Evolutionary conservation across 352 stramenopile species (phyloP).

Genomic region (Saprolegnia diclina): DNA sequence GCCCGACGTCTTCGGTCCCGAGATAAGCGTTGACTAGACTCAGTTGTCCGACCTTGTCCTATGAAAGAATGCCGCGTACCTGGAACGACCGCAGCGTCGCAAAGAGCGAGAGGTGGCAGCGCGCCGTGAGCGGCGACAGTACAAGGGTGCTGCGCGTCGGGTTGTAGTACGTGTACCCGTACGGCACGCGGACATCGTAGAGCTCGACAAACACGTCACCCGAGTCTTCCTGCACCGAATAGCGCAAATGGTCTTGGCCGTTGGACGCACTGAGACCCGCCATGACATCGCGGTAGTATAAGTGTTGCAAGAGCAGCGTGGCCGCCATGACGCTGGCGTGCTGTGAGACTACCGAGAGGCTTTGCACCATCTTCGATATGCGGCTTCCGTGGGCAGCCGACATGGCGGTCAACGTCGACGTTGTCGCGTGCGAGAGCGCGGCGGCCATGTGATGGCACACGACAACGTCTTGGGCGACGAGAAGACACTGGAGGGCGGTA

Average conservation of each 20-base stretch:
- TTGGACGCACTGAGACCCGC: conserved; percentile 25
- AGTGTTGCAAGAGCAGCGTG: conserved; percentile 16
- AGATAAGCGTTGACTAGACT: conserved; percentile 30
- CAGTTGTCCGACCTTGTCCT: conserved; percentile 9
- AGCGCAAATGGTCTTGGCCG: conserved; percentile 57
- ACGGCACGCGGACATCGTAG: conserved; percentile 42
- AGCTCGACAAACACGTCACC: conserved; percentile 55
- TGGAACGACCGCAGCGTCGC: conserved; percentile 40
- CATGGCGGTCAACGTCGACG: too few species aligned
- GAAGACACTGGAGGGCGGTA: neutral
- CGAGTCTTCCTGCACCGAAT: conserved; percentile 44
- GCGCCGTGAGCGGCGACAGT: conserved; percentile 42
- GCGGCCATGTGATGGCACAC: neutral
- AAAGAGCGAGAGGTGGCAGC: conserved; percentile 49
- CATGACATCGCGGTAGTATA: neutral
- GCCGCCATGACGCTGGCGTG: neutral
- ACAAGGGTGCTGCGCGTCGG: conserved; percentile 30
- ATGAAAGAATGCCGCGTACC: conserved; percentile 5
- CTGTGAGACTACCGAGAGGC: neutral
- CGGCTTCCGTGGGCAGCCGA: neutral
- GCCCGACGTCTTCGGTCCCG: neutral
- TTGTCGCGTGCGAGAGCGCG: too few species aligned
- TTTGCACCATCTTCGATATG: neutral
- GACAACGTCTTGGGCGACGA: conserved; percentile 15
- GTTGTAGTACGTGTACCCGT: conserved; percentile 62